phyloP scores from a whole-genome alignment of 2,329 filamentous ascomycete species.

The Xylariales sp. region DNA sequence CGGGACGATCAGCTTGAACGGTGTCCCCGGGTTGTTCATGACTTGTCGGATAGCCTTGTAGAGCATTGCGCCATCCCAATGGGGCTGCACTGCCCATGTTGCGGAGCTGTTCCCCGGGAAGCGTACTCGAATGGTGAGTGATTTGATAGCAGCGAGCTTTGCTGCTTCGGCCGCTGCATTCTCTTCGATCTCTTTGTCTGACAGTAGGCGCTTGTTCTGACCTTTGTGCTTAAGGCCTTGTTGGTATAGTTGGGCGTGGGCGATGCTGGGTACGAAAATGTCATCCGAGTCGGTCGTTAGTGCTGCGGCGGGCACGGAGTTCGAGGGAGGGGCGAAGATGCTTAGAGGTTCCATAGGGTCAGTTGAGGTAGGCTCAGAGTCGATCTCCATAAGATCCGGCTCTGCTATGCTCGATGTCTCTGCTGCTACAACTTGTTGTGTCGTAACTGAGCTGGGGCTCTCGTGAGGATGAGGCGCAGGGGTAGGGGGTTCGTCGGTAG shows the following conservation, averaged over 20 bases:
- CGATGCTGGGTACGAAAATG: slow-evolving; percentile 73
- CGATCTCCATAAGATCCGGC: slow-evolving; percentile 25
- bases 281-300: slow-evolving; percentile 60
- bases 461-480: slow-evolving; percentile 2
- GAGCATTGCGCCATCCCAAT: slow-evolving; percentile 65
- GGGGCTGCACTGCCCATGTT: slow-evolving; percentile 63
- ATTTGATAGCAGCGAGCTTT: slow-evolving; percentile 60
- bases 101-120: slow-evolving; percentile 83
- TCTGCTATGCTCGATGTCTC: slow-evolving; percentile 1
- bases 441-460: background rate
- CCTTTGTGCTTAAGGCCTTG: slow-evolving; percentile 55
- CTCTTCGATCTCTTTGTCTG: slow-evolving; percentile 75
- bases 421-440: slow-evolving; percentile 2
- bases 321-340: slow-evolving; percentile 74
- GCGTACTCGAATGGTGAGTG: slow-evolving; percentile 72
- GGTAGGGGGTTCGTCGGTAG: background rate
- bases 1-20: slow-evolving; percentile 68
- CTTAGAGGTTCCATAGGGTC: slow-evolving; percentile 46
- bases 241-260: slow-evolving; percentile 72
- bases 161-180: slow-evolving; percentile 62
- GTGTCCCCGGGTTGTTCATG: slow-evolving; percentile 58
- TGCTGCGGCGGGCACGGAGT: slow-evolving; percentile 71
- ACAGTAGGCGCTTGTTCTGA: slow-evolving; percentile 73
- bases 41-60: slow-evolving; percentile 71
- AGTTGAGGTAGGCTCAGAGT: slow-evolving; percentile 23